Evolutionary conservation across 441 rosid genomes (phyloP).

Genomic region (Manihot esculenta): DNA sequence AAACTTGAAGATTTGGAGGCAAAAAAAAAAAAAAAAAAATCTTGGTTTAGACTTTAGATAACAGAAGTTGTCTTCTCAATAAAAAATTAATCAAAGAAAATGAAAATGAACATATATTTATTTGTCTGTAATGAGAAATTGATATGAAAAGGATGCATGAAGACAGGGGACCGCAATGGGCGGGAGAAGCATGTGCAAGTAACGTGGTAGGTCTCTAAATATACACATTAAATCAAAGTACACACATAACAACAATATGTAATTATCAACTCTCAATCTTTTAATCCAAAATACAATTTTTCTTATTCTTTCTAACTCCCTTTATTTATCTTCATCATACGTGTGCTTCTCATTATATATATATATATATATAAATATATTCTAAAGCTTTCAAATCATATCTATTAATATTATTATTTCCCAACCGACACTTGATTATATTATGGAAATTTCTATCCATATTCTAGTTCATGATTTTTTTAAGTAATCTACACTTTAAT

Average conservation of each 20-base stretch:
- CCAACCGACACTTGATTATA: slow-evolving; percentile 19
- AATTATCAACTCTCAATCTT: neutral
- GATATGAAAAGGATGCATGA: slow-evolving; percentile 28
- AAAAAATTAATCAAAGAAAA: neutral
- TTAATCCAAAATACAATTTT: neutral
- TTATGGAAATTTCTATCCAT: neutral
- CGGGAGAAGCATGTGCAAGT: slow-evolving; percentile 46
- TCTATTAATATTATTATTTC: slow-evolving; percentile 4
- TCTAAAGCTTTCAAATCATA: neutral
- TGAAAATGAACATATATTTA: neutral
- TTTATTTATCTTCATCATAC: slow-evolving; percentile 2
- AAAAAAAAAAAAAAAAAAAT: neutral
- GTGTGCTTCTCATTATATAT: neutral
- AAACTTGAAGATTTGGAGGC: slow-evolving; percentile 7
- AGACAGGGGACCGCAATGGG: slow-evolving; percentile 26
- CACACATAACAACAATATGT: neutral
- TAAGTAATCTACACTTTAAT: no score
- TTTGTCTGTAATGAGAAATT: neutral
- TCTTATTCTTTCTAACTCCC: neutral
- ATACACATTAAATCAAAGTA: neutral
- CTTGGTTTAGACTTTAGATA: neutral
- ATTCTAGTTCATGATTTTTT: no score
- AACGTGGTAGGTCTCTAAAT: slow-evolving; percentile 49
- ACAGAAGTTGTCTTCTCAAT: no score
- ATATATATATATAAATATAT: no score